These are phyloP conservation scores for Fusarium ramigenum DNA, from an alignment of 2,329 filamentous ascomycete species.

Conservation along the genomic window DNA sequence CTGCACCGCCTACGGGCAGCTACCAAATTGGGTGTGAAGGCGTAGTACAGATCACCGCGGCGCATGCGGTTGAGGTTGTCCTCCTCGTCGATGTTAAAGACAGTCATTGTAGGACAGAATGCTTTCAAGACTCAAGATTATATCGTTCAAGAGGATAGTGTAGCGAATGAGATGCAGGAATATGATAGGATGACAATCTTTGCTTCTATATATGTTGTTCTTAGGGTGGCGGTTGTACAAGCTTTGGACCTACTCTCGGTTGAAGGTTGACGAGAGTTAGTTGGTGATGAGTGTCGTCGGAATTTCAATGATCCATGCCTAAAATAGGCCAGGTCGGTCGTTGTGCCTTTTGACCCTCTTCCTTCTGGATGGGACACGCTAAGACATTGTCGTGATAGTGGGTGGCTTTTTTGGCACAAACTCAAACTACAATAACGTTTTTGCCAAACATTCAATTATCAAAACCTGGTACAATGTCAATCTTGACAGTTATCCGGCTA, in stretches of 20 bases:
- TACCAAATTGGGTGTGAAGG: slow-evolving; percentile 74
- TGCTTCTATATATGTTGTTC: neutral
- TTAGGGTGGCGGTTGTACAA: neutral
- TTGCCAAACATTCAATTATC: neutral
- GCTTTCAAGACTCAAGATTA: neutral
- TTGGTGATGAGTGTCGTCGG: neutral
- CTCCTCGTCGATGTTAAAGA: slow-evolving; percentile 48
- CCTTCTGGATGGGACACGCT: neutral
- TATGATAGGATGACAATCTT: neutral
- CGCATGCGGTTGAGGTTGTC: slow-evolving; percentile 67
- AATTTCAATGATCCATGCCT: slow-evolving; percentile 1
- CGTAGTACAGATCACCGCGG: slow-evolving; percentile 76
- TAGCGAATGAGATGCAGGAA: too few relatives aligned
- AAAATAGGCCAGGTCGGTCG: neutral
- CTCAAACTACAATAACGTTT: neutral
- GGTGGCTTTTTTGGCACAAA: neutral
- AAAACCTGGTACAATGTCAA: slow-evolving; percentile 41
- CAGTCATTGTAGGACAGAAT: neutral
- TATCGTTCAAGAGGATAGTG: neutral
- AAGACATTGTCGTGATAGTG: neutral
- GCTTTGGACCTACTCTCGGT: neutral
- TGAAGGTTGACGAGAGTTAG: too few relatives aligned
- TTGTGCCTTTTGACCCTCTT: neutral
- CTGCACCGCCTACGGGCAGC: slow-evolving; percentile 71
- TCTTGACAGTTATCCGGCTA: slow-evolving; percentile 13